Evolutionary conservation across 306 rosid genomes (phyloP).

Genomic region (Casuarina equisetifolia): DNA sequence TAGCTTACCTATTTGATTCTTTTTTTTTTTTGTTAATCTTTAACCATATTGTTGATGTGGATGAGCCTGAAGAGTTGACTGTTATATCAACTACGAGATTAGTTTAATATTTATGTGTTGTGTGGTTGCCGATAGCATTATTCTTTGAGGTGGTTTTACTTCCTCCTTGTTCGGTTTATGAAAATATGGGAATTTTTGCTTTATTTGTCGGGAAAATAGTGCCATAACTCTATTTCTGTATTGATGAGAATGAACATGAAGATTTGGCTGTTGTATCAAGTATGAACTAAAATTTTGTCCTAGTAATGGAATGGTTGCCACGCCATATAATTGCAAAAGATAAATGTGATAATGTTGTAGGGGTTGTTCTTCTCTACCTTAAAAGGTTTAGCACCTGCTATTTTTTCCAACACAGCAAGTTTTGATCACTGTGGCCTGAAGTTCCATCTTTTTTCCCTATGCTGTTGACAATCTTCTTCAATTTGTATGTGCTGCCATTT

Average conservation of each 20-base stretch:
- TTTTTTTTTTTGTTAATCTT: background rate
- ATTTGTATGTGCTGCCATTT: conserved; percentile 65
- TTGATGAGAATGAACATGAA: background rate
- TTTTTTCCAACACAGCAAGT: background rate
- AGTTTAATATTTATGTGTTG: background rate
- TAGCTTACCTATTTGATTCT: background rate
- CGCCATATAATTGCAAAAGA: conserved; percentile 74
- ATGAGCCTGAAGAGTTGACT: background rate
- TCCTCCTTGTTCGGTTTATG: no score
- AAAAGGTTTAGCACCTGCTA: conserved; percentile 50
- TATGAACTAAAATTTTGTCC: conserved; percentile 10
- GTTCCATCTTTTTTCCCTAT: background rate
- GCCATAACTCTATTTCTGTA: background rate
- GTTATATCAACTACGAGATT: no score
- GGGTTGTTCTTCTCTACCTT: conserved; percentile 84
- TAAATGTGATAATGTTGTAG: conserved; percentile 41
- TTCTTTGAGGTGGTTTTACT: background rate
- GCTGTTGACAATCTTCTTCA: conserved; percentile 6
- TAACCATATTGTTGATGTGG: background rate
- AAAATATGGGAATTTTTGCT: background rate
- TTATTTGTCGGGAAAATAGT: background rate
- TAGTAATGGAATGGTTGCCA: conserved; percentile 87
- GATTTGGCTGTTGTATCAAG: background rate
- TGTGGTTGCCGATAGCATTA: background rate
- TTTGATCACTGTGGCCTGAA: background rate